Evolutionary conservation across 2,329 filamentous ascomycete genomes (phyloP).

Genomic region (Penicillium psychrosexuale): DNA sequence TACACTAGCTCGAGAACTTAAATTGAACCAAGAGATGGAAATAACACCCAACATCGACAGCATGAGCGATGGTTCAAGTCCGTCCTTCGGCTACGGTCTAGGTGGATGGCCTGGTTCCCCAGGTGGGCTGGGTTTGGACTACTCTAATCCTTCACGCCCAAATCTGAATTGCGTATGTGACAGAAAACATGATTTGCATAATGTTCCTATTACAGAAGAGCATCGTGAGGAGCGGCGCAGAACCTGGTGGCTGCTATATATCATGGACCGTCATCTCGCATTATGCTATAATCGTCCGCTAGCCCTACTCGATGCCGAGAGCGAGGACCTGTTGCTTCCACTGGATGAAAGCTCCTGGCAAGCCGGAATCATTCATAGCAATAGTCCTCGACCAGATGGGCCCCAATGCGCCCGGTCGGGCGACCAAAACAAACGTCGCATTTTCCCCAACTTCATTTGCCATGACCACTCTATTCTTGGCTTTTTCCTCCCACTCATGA

Average conservation of each 20-base stretch:
- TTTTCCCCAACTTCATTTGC: conserved; percentile 79
- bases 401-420: conserved; percentile 36
- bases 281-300: conserved; percentile 89
- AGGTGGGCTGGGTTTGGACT: conserved; percentile 48
- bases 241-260: conserved; percentile 93
- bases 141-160: conserved; percentile 35
- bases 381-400: conserved; percentile 42
- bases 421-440: conserved; percentile 48
- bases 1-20: conserved; percentile 82
- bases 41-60: conserved; percentile 31
- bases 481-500: conserved; percentile 92
- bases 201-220: conserved; percentile 60
- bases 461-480: conserved; percentile 86
- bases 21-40: conserved; percentile 74
- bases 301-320: conserved; percentile 83
- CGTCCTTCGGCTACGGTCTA: conserved; percentile 33
- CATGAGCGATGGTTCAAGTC: conserved; percentile 32
- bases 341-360: conserved; percentile 86
- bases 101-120: conserved; percentile 47
- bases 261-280: conserved; percentile 83
- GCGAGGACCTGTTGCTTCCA: conserved; percentile 77
- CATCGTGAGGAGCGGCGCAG: conserved; percentile 83
- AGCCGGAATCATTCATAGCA: conserved; percentile 69
- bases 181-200: conserved; percentile 20
- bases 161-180: conserved; percentile 39